Base-by-base conservation (phyloP, 1,284 basidiomycete genomes). In the Ceratobasidium papillatum region DNA sequence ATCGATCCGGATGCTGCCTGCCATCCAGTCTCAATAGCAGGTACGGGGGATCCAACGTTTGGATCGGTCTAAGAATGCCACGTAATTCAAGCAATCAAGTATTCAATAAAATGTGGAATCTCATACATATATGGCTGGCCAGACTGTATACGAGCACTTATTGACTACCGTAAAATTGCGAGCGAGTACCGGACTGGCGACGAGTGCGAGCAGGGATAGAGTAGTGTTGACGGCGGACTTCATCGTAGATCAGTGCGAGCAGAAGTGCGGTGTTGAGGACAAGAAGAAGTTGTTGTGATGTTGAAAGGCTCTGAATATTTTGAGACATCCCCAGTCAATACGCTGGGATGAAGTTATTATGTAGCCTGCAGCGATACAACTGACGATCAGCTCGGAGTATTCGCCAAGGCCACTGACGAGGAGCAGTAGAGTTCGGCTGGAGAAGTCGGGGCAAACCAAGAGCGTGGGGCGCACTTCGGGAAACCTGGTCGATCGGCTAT, bases 161-260 rank as follows among this genome's bases (percentile, higher is more conserved):
- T 59, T 71, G 47, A 59, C n/a, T 11, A 79, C 84, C 19, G 83
- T 85, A 74, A 86, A 82, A n/a, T 83, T 84, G 66, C 86, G 82
- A 64, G 83, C 84, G 61, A 81, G 69, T 12, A 76, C 80, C 32
- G 75, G 75, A 22, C 79, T 77, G 25, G 77, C 69, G 36, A 77
- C 69, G 43, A 80, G 74, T 27, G 76, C 76, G 25, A 82, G 77
- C 59, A 78, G 76, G 19, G 78, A 77, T 27, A 78, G 51, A 32
- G 79, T 54, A n/a, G 49, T 38, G 59, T 34, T 43, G 59, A 54
- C 69, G 66, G 43, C 66, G 38, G 56, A 71, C 66, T 71, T 71
- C 66, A 71, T 71, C 66, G 25, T 45, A 71, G 22, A 71, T 71
- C 36, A 71, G n/a, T 12, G 66, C 56, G 17, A 58, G 66, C 25